Percentiles rank a stretch among this genome's conserved stretches.
These are phyloP conservation scores for Centella asiatica DNA, from an alignment of 129 eudicot species.

Conservation along the genomic window DNA sequence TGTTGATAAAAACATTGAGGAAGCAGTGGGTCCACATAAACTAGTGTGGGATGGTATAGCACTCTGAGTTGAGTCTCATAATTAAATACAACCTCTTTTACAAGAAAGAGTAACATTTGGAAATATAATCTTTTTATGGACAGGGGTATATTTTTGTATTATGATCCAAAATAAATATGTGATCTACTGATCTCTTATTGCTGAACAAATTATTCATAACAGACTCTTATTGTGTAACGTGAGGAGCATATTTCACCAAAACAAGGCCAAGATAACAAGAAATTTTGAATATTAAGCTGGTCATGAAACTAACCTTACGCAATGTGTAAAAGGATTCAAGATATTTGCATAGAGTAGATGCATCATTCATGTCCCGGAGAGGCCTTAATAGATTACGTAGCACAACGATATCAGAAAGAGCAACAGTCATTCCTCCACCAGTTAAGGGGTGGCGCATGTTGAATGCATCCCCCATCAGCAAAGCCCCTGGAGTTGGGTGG, in stretches of 20 bases:
- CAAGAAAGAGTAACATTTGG: no score
- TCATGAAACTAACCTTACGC: slow-evolving; percentile 18
- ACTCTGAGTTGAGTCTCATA: background rate
- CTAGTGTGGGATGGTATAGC: background rate
- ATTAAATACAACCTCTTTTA: background rate
- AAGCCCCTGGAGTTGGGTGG: slow-evolving; percentile 21
- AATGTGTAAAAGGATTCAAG: slow-evolving; percentile 25
- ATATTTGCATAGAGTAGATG: slow-evolving; percentile 16
- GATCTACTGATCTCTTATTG: no score
- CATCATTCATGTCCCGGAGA: slow-evolving; percentile 16
- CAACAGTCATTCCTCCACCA: slow-evolving; percentile 28
- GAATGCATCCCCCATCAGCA: slow-evolving; percentile 27
- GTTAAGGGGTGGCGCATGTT: slow-evolving; percentile 30
- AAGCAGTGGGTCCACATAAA: background rate
- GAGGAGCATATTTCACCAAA: background rate
- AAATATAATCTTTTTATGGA: no score
- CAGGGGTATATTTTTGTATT: no score
- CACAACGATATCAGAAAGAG: slow-evolving; percentile 22
- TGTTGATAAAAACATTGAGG: background rate
- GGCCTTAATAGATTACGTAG: slow-evolving; percentile 23
- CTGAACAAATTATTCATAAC: no score
- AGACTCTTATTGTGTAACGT: no score
- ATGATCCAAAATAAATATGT: no score
- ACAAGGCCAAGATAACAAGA: background rate
- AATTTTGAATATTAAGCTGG: background rate